Evolutionary conservation across 2,329 filamentous ascomycete genomes (phyloP), one percentile per base, ranked within the genome.

Genomic region (Alternaria triticina): DNA sequence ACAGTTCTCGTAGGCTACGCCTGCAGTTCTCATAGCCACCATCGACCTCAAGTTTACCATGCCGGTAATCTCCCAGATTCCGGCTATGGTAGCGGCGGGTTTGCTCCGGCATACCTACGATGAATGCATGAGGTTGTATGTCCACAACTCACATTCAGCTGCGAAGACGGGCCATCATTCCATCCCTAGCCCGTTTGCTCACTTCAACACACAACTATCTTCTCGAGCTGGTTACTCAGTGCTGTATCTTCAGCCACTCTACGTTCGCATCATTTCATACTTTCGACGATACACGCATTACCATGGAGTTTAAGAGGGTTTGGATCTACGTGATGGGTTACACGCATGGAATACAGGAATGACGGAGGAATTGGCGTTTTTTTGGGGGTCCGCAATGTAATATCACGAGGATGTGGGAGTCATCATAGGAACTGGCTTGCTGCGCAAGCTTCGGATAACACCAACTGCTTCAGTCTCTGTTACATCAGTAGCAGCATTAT

Each of bases 1-100:
- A 91, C 88, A 7, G 91, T 97, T 55, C 84, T 92, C 20, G 93
- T 97, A 23, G 94, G 94, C 55, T 96, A 96, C 76, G 87, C 90
- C 56, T 97, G 94, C 81, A 79, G 83, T 49, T 79, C 78, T 25
- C 91, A 93, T 77, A 77, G 74, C 54, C 76, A 64, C 64, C 69
- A 73, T 52, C 71, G 77, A 33, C 63, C 76, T 20, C 67, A 73
- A 52, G 45, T 46, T 45, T 71, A 72, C 50, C 57, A 64, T 49
- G 56, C 65, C 22, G 69, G 68, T 30, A 64, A 74, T 11, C 70
- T 73, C 20, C 69, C 74, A 30, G 76, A 77, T 54, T 75, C 70
- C 50, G 77, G 73, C 40, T 77, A 76, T 61, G 71, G 63, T 54
- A 78, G 76, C 64, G 72, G 62, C 28, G 46, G 62, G 33, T 75